Conservation (phyloP, 768 basidiomycete genomes). For the Gymnopilus junonius region DNA sequence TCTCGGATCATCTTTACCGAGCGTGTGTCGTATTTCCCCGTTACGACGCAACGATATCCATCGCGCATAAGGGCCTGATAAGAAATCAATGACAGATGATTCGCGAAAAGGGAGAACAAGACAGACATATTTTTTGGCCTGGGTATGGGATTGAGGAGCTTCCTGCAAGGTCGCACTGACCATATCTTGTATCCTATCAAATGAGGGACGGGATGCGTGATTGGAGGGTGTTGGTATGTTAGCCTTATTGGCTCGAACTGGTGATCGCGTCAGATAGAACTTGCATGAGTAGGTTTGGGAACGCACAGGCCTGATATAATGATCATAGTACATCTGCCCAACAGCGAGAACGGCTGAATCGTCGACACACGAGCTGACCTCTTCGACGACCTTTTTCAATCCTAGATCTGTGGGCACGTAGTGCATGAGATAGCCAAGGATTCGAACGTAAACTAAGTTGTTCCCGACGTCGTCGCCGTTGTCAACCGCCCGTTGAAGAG, state of each 20-base stretch:
- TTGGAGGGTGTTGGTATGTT: constrained; percentile 20
- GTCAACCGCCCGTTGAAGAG: constrained; percentile 17
- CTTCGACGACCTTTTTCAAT: constrained; percentile 14
- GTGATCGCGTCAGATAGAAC: constrained; percentile 11
- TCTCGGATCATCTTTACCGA: not conserved
- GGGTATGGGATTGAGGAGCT: constrained; percentile 18
- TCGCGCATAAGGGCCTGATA: constrained; percentile 41
- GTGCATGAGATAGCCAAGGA: constrained; percentile 29
- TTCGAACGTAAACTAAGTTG: constrained; percentile 24
- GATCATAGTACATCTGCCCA: constrained; percentile 31
- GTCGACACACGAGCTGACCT: constrained; percentile 13
- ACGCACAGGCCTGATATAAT: constrained; percentile 32
- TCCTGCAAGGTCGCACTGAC: constrained; percentile 20
- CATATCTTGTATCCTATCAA: constrained; percentile 27
- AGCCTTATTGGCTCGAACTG: constrained; percentile 21
- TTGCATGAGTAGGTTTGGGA: constrained; percentile 9
- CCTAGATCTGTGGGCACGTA: constrained; percentile 18
- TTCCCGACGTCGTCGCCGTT: constrained; percentile 16
- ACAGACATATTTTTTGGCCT: constrained; percentile 17
- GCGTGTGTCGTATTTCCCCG: constrained; percentile 31
- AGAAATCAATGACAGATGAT: not conserved
- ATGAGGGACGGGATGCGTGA: constrained; percentile 26
- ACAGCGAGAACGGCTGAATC: constrained; percentile 20
- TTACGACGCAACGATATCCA: constrained; percentile 36
- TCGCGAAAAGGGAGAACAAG: not conserved